phyloP scores from a whole-genome alignment of 163 green algal genomes.

The Trebouxiophyceae sp. region DNA sequence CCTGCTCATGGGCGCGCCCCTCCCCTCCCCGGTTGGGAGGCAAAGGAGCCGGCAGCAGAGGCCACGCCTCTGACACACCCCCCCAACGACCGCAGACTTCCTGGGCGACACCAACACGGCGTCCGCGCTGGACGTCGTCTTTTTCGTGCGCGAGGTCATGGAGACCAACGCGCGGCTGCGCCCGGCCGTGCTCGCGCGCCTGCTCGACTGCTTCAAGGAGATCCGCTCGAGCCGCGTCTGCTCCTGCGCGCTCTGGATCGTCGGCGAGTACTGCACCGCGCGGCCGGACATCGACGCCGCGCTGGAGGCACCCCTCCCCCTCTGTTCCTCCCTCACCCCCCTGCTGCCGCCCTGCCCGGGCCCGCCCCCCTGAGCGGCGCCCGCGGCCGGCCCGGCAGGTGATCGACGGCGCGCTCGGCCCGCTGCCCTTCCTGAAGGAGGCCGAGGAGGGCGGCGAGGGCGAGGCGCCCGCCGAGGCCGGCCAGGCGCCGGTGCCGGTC shows the following conservation, averaged over 20 bases:
- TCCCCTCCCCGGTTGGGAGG: no score
- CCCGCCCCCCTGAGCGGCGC: no score
- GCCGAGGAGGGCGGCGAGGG: constrained; percentile 12
- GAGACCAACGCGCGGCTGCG: constrained; percentile 76
- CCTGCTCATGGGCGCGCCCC: constrained; percentile 60
- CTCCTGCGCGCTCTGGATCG: constrained; percentile 89
- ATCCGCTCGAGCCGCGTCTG: constrained; percentile 82
- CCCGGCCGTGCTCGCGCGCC: constrained; percentile 59
- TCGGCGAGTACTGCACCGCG: constrained; percentile 82
- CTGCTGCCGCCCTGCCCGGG: no score
- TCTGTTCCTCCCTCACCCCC: no score
- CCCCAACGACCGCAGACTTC: constrained; percentile 12
- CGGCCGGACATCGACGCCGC: constrained; percentile 67
- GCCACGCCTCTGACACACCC: no score
- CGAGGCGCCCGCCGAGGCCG: constrained; percentile 17
- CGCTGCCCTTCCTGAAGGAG: constrained; percentile 57
- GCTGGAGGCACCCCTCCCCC: constrained; percentile 46
- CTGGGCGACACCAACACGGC: constrained; percentile 30
- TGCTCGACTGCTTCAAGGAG: constrained; percentile 74
- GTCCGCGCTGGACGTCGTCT: constrained; percentile 90
- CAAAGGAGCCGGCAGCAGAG: no score
- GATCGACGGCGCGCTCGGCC: constrained; percentile 66
- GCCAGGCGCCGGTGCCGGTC: no score
- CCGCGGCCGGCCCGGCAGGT: no score
- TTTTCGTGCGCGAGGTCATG: constrained; percentile 96